A percentile compares a stretch with the other conserved stretches of the same genome.
phyloP scores from a whole-genome alignment of 352 stramenopile genomes.

The Globisporangium recalcitrans region DNA sequence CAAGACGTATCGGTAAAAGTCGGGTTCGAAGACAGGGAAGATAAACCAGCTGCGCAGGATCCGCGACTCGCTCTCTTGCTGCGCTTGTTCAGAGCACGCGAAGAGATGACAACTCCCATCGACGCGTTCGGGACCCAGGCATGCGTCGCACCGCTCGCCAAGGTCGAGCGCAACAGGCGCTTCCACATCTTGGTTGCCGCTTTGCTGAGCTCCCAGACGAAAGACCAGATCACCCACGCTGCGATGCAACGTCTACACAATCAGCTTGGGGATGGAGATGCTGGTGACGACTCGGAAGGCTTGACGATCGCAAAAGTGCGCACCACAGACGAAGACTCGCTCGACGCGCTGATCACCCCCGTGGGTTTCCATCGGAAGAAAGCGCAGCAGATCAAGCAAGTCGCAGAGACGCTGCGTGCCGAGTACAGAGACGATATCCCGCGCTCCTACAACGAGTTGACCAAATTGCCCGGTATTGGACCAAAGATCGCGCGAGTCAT shows the following conservation, averaged over 20 bases:
- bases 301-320: constrained; percentile 46
- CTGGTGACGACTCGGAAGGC: constrained; percentile 22
- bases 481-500: constrained; percentile 74
- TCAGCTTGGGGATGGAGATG: not conserved
- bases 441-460: constrained; percentile 31
- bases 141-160: constrained; percentile 29
- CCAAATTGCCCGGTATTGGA: constrained; percentile 54
- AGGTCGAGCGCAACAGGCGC: constrained; percentile 18
- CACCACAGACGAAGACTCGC: constrained; percentile 20
- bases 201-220: constrained; percentile 70
- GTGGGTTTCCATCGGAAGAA: constrained; percentile 77
- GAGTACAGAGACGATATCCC: constrained; percentile 49
- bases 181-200: constrained; percentile 66
- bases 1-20: not conserved
- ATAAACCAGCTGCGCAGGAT: constrained; percentile 8
- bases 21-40: not conserved
- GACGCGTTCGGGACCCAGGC: constrained; percentile 66
- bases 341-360: constrained; percentile 51
- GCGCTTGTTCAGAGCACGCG: constrained; percentile 29
- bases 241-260: constrained; percentile 66
- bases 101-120: constrained; percentile 41
- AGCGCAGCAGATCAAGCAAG: constrained; percentile 50
- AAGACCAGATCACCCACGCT: constrained; percentile 58
- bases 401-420: constrained; percentile 36
- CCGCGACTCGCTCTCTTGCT: constrained; percentile 33